Conservation (phyloP, 495 filamentous ascomycete species). For the Symbiotaphrina buchneri region DNA sequence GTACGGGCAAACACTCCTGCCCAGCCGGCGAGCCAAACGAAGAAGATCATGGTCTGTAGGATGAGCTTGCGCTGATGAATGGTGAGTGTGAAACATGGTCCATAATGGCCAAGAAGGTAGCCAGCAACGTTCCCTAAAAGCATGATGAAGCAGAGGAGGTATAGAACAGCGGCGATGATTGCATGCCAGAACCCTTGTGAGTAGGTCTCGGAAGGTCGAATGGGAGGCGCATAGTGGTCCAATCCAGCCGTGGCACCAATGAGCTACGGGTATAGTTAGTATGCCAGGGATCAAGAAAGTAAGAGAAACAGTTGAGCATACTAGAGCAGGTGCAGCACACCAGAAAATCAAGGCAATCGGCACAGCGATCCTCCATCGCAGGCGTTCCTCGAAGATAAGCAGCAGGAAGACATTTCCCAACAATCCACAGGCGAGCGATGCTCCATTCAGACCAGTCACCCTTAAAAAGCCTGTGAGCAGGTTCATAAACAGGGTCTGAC, state of each 20-base stretch:
- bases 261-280: constrained; percentile 30
- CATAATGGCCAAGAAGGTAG: constrained; percentile 56
- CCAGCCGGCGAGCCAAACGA: constrained; percentile 38
- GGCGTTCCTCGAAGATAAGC: constrained; percentile 59
- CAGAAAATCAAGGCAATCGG: constrained; percentile 45
- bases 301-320: constrained; percentile 15
- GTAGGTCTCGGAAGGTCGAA: constrained; percentile 31
- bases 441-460: constrained; percentile 30
- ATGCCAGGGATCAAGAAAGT: background rate
- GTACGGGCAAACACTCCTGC: constrained; percentile 29
- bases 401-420: constrained; percentile 48
- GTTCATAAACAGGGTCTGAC: background rate
- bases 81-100: constrained; percentile 48
- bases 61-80: constrained; percentile 49
- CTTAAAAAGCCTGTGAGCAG: no score
- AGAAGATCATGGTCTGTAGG: constrained; percentile 38
- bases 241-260: constrained; percentile 34
- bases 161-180: constrained; percentile 42
- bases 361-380: constrained; percentile 58
- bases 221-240: constrained; percentile 33
- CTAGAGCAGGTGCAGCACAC: constrained; percentile 41
- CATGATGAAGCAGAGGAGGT: constrained; percentile 36
- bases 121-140: constrained; percentile 61
- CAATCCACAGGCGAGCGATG: constrained; percentile 41
- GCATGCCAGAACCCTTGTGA: constrained; percentile 64